Evolutionary conservation across 345 rosid genomes (phyloP).

Genomic region (Bruguiera parviflora): DNA sequence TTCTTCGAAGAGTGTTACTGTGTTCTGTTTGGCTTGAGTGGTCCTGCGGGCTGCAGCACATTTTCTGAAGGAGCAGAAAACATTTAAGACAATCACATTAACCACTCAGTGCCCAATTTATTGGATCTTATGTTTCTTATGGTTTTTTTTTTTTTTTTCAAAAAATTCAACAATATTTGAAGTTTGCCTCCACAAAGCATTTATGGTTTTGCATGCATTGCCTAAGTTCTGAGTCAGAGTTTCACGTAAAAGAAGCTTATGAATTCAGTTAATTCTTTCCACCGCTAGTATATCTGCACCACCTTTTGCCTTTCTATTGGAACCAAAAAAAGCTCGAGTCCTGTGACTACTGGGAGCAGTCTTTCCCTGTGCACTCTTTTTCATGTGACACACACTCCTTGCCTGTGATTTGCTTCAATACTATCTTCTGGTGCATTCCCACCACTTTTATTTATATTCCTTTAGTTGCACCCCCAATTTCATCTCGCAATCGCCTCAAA

Average conservation of each 20-base stretch:
- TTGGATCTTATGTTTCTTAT: background rate
- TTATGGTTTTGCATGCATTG: slow-evolving; percentile 6
- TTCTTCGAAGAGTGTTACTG: too few species aligned
- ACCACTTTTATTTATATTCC: slow-evolving; percentile 8
- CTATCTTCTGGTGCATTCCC: background rate
- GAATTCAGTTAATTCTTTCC: slow-evolving; percentile 22
- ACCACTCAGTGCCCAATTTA: slow-evolving; percentile 27
- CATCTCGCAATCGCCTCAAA: background rate
- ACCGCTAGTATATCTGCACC: background rate
- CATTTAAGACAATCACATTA: slow-evolving; percentile 47
- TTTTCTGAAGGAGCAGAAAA: background rate
- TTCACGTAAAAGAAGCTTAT: slow-evolving; percentile 41
- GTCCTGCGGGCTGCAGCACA: too few species aligned
- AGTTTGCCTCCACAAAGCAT: slow-evolving; percentile 18
- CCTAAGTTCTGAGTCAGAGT: slow-evolving; percentile 12
- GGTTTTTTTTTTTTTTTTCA: background rate
- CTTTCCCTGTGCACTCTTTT: slow-evolving; percentile 23
- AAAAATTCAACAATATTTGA: slow-evolving; percentile 8
- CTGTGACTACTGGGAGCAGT: slow-evolving; percentile 27
- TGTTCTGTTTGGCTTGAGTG: too few species aligned
- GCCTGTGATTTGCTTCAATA: slow-evolving; percentile 87
- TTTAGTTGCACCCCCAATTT: background rate
- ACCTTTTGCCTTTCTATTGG: slow-evolving; percentile 15
- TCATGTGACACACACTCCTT: slow-evolving; percentile 44
- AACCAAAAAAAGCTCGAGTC: slow-evolving; percentile 17